These are phyloP conservation scores for Microbotryum violaceum DNA, from an alignment of 1,284 basidiomycete species.

Conservation along the genomic window DNA sequence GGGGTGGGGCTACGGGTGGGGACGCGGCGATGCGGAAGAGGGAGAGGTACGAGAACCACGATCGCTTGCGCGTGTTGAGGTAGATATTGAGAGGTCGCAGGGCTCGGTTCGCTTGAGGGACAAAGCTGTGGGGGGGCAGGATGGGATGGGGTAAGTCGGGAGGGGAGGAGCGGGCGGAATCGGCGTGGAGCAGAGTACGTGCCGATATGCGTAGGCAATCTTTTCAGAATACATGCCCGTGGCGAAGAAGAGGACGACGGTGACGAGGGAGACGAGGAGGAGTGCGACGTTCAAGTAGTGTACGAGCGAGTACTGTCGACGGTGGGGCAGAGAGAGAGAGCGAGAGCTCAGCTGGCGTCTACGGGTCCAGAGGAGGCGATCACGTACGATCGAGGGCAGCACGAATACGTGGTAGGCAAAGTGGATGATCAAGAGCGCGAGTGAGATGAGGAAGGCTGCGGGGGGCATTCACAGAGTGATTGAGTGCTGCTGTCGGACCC, in stretches of 20 bases:
- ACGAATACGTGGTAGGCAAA: slow-evolving; percentile 66
- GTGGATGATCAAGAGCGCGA: slow-evolving; percentile 60
- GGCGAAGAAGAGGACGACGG: slow-evolving; percentile 88
- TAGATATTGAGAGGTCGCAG: slow-evolving; percentile 93
- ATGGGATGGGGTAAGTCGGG: background rate
- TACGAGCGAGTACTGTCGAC: slow-evolving; percentile 39
- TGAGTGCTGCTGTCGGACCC: background rate
- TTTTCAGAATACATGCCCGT: slow-evolving; percentile 94
- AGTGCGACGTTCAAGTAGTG: slow-evolving; percentile 67
- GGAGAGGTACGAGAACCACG: slow-evolving; percentile 41
- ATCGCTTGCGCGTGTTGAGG: slow-evolving; percentile 65
- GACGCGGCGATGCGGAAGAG: slow-evolving; percentile 37
- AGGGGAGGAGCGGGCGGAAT: too few relatives aligned
- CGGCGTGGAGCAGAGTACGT: slow-evolving; percentile 38
- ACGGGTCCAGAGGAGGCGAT: slow-evolving; percentile 11
- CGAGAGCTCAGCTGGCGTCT: background rate
- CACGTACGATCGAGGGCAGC: slow-evolving; percentile 50
- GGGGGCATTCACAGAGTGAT: slow-evolving; percentile 1
- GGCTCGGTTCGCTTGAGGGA: slow-evolving; percentile 89
- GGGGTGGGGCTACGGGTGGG: background rate
- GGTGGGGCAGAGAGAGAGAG: background rate
- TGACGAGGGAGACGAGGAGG: slow-evolving; percentile 76
- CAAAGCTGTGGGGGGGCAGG: slow-evolving; percentile 56
- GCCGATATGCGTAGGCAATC: slow-evolving; percentile 93
- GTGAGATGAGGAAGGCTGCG: slow-evolving; percentile 65